These are phyloP conservation scores for Bryoglossum gracile DNA, from an alignment of 495 filamentous ascomycete species.

Conservation along the genomic window DNA sequence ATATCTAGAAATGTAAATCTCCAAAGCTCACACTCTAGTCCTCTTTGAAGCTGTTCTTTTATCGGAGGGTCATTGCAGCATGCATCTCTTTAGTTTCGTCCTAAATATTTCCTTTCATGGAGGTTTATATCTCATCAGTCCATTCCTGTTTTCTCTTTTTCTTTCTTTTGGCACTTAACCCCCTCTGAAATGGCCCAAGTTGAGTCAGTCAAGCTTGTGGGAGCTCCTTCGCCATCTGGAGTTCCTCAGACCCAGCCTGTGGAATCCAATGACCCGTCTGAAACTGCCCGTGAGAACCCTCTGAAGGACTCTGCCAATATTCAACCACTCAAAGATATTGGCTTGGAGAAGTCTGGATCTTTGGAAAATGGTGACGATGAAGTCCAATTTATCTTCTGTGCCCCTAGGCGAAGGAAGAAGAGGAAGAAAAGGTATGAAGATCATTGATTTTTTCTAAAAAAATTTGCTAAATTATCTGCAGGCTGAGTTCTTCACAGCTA, in stretches of 20 bases:
- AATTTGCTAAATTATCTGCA: constrained; percentile 2
- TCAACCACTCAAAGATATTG: too few relatives aligned
- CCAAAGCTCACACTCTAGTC: too few relatives aligned
- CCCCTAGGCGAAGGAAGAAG: constrained; percentile 35
- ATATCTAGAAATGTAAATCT: too few relatives aligned
- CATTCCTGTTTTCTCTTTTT: constrained; percentile 7
- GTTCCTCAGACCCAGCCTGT: background rate
- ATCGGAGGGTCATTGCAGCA: constrained; percentile 8
- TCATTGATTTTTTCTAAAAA: background rate
- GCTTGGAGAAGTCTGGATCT: background rate
- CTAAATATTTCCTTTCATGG: background rate
- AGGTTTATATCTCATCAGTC: constrained; percentile 15
- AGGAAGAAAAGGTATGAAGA: constrained; percentile 19
- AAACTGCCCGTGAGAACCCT: background rate
- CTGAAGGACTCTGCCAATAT: background rate
- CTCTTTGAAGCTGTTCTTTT: too few relatives aligned
- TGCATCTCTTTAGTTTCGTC: constrained; percentile 11
- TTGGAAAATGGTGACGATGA: constrained; percentile 29
- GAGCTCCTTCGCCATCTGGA: background rate
- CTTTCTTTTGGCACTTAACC: constrained; percentile 14
- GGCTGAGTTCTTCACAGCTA: constrained; percentile 11
- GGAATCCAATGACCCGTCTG: too few relatives aligned
- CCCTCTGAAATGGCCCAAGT: constrained; percentile 11
- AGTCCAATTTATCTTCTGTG: constrained; percentile 37
- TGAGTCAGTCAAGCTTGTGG: background rate